Base-by-base conservation (phyloP, 2,329 filamentous ascomycete genomes). In the Fusarium compactum region DNA sequence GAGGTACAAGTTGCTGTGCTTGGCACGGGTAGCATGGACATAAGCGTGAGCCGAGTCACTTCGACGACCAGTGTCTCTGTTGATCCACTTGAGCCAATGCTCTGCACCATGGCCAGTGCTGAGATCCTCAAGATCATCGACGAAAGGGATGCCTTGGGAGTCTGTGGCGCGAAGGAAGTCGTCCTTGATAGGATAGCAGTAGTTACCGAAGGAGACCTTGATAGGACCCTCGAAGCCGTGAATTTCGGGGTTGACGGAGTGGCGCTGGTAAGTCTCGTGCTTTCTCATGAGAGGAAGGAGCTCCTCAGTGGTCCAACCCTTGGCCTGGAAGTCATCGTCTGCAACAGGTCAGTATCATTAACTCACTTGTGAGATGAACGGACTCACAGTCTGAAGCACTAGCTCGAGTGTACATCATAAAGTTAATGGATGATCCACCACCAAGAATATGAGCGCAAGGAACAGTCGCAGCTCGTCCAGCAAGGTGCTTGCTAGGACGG, bases 11-110 rank as follows among this genome's bases (percentile, higher is more conserved):
- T 94, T 94, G 68, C 85, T 84, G 77, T 93, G 84, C 41, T 90
- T 86, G 3, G 91, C 85, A 52, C 92, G 87, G 8, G 92, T 95
- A 56, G 90, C 89, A 79, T 95, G 92, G 65, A 95, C 85, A 72
- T 95, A 95, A 4, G 89, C 91, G 74, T 94, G 92, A 9, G 92
- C 92, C 57, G 90, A 91, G 80, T 95, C 92, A 64, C 89, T 92
- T 62, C 92, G 90, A 53, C 92, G 89, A 46, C 70, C 70, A 0
- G 70, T 71, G 25, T 71, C 88, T 63, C 88, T 86, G 76, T 95
- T 94, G 80, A 95, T 94, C 92, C 92, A 95, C 80, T 95, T 94
- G 59, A 95, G 82, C 92, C 92, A 95, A 70, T 94, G 92, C 80
- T 94, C 91, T 47, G 91, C 92, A 67, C 92, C 92, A 63, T 90